Evolutionary conservation across 176 grass and related monocot genomes (phyloP).

Genomic region (Poa pratensis): DNA sequence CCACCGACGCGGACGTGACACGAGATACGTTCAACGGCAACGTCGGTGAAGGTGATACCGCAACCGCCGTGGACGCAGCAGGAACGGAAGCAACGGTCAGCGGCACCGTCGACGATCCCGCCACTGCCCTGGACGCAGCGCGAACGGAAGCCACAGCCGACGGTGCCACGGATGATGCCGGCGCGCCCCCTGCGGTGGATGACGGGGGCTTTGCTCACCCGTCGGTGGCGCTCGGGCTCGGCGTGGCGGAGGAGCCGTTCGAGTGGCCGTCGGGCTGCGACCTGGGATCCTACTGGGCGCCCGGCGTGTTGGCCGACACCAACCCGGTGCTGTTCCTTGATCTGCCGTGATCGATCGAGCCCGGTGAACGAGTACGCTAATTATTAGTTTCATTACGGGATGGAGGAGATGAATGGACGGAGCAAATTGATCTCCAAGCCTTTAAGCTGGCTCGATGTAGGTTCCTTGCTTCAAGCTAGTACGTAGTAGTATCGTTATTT

Average conservation of each 20-base stretch:
- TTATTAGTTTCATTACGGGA: background rate
- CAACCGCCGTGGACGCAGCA: background rate
- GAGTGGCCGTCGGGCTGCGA: constrained; percentile 65
- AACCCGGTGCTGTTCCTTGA: constrained; percentile 53
- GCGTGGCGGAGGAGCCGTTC: constrained; percentile 40
- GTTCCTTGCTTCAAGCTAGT: background rate
- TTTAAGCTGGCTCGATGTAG: background rate
- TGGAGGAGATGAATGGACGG: background rate
- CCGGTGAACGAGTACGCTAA: background rate
- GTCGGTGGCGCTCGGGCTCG: constrained; percentile 5
- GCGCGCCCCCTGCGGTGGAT: background rate
- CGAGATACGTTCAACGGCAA: background rate
- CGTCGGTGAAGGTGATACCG: background rate
- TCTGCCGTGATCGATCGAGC: constrained; percentile 21
- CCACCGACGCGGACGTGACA: background rate
- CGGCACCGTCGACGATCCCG: background rate
- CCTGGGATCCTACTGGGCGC: constrained; percentile 46
- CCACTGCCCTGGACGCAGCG: background rate
- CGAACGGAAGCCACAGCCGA: background rate
- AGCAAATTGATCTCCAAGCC: background rate
- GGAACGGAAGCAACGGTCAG: background rate
- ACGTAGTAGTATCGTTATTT: background rate
- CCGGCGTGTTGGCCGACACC: constrained; percentile 46
- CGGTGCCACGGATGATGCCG: background rate
- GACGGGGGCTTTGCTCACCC: background rate